Conservation (phyloP, 164 flowering plant species). For the Aristolochia contorta region DNA sequence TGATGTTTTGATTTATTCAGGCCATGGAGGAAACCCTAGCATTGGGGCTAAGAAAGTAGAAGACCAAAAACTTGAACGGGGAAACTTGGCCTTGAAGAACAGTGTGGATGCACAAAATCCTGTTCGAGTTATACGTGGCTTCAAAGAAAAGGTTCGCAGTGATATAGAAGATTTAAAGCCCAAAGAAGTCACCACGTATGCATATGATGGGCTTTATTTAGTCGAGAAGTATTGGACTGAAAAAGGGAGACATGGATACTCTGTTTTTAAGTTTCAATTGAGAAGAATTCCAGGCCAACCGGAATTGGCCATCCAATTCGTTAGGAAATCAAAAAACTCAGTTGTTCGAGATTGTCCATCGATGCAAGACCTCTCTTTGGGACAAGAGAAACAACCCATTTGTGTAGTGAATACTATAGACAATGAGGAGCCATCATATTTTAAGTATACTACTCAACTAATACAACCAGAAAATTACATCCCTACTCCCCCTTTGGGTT, state of each 20-base stretch:
- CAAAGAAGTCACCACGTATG: conserved; percentile 30
- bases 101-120: conserved; percentile 34
- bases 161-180: conserved; percentile 24
- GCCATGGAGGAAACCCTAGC: conserved; percentile 64
- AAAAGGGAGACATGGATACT: conserved; percentile 38
- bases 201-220: conserved; percentile 68
- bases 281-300: conserved; percentile 74
- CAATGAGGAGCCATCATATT: conserved; percentile 47
- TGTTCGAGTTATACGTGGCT: conserved; percentile 78
- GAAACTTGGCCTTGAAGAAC: conserved; percentile 67
- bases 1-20: conserved; percentile 52
- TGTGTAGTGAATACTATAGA: conserved; percentile 62
- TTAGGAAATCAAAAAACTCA: conserved; percentile 36
- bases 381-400: conserved; percentile 52
- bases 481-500: conserved; percentile 46
- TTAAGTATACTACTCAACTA: conserved; percentile 45
- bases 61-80: conserved; percentile 71
- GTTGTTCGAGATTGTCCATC: conserved; percentile 45
- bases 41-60: conserved; percentile 34
- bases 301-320: conserved; percentile 49
- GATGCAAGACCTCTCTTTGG: conserved; percentile 47
- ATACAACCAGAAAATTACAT: conserved; percentile 54
- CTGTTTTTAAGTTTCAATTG: conserved; percentile 52
- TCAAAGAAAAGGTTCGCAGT: conserved; percentile 22
- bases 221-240: conserved; percentile 52